A percentile compares a stretch with the other conserved stretches of the same genome.
Evolutionary conservation across 106 monocot species (phyloP).

Genomic region (Vanilla planifolia): DNA sequence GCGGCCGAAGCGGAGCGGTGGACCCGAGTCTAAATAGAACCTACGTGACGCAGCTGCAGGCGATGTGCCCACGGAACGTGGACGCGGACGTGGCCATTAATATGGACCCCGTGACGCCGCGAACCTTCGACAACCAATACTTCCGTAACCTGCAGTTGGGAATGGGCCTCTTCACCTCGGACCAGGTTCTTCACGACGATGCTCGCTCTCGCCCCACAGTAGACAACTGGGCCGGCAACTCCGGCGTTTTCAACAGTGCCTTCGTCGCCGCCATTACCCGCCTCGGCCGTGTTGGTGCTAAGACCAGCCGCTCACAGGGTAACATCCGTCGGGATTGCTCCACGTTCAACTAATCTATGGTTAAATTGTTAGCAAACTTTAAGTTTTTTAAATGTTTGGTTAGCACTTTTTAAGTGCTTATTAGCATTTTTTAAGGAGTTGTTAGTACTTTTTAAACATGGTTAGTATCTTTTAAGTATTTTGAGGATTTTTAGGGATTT

Average conservation of each 20-base stretch:
- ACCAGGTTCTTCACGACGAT: conserved; percentile 30
- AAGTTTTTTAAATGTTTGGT: too few relatives aligned
- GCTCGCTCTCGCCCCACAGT: conserved; percentile 7
- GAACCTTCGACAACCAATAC: conserved; percentile 39
- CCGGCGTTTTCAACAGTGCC: conserved; percentile 17
- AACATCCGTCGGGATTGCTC: conserved; percentile 36
- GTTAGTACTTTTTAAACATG: too few relatives aligned
- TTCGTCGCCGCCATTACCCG: conserved; percentile 37
- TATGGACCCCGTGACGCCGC: conserved; percentile 48
- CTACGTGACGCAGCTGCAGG: conserved; percentile 36
- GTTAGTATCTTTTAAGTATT: too few relatives aligned
- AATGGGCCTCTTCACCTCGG: conserved; percentile 30
- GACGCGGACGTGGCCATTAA: conserved; percentile 5
- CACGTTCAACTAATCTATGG: conserved; percentile 16
- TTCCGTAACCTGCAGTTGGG: conserved; percentile 27
- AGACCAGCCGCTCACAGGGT: conserved; percentile 24
- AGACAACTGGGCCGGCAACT: conserved; percentile 11
- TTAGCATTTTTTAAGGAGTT: too few relatives aligned
- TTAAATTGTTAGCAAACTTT: too few relatives aligned
- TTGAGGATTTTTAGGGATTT: too few relatives aligned
- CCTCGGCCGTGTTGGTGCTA: conserved; percentile 35
- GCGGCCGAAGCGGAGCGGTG: not conserved
- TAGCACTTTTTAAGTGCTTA: too few relatives aligned
- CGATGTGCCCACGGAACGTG: conserved; percentile 9
- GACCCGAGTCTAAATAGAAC: conserved; percentile 26